phyloP scores from a whole-genome alignment of 179 eudicot species.

The Carnegiea gigantea region DNA sequence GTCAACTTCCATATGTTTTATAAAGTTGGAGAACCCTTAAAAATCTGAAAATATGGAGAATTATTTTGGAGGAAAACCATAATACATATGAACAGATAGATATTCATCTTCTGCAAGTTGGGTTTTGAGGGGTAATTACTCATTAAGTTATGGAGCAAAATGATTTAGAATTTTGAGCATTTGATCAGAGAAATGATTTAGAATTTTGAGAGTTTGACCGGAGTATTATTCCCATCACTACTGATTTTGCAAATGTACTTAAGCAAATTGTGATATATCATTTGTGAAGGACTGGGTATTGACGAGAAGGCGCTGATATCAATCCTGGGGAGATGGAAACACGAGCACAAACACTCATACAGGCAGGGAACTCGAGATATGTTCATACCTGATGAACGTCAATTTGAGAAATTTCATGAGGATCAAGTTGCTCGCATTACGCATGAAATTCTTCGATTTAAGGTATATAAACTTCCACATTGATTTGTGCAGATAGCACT shows the following conservation, averaged over 20 bases:
- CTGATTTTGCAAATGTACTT: neutral
- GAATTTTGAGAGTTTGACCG: no score
- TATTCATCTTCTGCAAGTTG: no score
- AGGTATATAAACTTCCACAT: constrained; percentile 33
- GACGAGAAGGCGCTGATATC: constrained; percentile 62
- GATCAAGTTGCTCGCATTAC: constrained; percentile 39
- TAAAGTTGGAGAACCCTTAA: no score
- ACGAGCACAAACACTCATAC: constrained; percentile 42
- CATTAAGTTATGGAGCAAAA: no score
- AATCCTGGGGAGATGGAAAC: constrained; percentile 56
- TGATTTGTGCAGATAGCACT: neutral
- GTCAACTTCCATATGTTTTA: no score
- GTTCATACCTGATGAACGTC: constrained; percentile 56
- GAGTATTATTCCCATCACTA: no score
- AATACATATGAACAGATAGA: no score
- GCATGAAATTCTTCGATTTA: constrained; percentile 54
- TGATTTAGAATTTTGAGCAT: no score
- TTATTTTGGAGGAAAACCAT: no score
- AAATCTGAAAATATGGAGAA: no score
- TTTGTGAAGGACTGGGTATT: constrained; percentile 56
- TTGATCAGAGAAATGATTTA: no score
- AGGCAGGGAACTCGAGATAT: constrained; percentile 40
- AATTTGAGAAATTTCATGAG: constrained; percentile 53
- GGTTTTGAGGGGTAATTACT: neutral
- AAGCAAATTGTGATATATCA: neutral